Evolutionary conservation across 106 monocot species (phyloP).

Genomic region (Ottelia alismoides): DNA sequence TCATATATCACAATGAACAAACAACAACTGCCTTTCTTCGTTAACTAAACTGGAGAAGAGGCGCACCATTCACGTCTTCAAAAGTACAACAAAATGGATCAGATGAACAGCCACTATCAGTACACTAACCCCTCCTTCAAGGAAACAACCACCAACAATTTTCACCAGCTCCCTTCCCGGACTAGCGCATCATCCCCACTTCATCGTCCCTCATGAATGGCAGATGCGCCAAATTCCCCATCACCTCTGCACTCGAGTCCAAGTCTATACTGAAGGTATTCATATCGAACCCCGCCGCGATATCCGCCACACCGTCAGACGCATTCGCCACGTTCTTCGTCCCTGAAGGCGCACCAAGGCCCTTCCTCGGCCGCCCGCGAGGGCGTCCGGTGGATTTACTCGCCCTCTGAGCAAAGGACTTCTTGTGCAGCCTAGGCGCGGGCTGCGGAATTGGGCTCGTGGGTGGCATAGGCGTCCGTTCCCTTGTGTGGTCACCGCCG

Average conservation of each 20-base stretch:
- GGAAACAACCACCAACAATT: neutral
- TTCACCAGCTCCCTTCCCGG: neutral
- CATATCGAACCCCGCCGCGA: slow-evolving; percentile 4
- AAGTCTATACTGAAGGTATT: slow-evolving; percentile 5
- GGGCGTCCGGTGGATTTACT: no score
- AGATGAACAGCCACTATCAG: slow-evolving; percentile 3
- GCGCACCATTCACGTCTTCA: no score
- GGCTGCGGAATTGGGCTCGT: neutral
- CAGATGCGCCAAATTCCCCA: neutral
- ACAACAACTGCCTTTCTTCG: no score
- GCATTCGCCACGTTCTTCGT: slow-evolving; percentile 1
- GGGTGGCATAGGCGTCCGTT: neutral
- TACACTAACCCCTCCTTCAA: neutral
- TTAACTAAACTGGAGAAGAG: no score
- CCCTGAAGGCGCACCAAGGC: neutral
- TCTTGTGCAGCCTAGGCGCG: no score
- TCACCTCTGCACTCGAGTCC: neutral
- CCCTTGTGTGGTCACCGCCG: neutral
- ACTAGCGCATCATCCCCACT: neutral
- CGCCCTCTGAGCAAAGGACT: no score
- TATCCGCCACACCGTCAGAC: neutral
- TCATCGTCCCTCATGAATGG: neutral
- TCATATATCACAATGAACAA: no score
- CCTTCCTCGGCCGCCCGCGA: no score
- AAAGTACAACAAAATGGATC: no score